A percentile compares a stretch with the other conserved stretches of the same genome.
phyloP scores from a whole-genome alignment of 805 yeast species.

The Ogataea dorogensis region DNA sequence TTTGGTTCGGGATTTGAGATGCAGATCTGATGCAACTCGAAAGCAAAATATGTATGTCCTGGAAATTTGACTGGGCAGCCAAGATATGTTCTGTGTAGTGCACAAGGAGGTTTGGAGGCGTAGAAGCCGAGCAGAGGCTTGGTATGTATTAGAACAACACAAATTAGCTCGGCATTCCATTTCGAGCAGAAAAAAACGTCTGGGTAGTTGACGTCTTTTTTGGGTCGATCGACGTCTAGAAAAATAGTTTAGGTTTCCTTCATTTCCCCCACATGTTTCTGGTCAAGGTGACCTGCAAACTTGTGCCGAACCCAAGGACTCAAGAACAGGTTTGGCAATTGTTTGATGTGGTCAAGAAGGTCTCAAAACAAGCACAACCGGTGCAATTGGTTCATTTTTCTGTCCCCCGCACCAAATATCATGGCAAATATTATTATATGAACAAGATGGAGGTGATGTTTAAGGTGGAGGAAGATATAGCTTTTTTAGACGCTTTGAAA shows the following conservation, averaged over 20 bases:
- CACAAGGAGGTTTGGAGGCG: background rate
- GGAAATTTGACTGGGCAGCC: too few species aligned
- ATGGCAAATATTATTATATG: slow-evolving; percentile 11
- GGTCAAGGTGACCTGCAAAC: slow-evolving; percentile 6
- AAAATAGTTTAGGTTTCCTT: background rate
- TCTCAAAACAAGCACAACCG: slow-evolving; percentile 2
- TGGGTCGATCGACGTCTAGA: slow-evolving; percentile 6
- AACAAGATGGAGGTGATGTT: slow-evolving; percentile 3
- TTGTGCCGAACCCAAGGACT: slow-evolving; percentile 19
- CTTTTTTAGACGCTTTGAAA: background rate
- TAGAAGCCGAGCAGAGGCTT: too few species aligned
- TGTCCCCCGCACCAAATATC: slow-evolving; percentile 14
- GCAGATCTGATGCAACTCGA: too few species aligned
- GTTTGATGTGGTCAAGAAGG: slow-evolving; percentile 9
- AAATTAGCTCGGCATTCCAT: slow-evolving; percentile 1
- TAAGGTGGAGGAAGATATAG: slow-evolving; percentile 1
- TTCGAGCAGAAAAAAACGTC: background rate
- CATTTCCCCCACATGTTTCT: slow-evolving; percentile 2
- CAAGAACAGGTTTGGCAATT: slow-evolving; percentile 26
- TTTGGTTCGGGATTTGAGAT: slow-evolving; percentile 3
- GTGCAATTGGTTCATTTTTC: slow-evolving; percentile 1
- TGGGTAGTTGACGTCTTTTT: too few species aligned
- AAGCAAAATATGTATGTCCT: too few species aligned
- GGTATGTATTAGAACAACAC: too few species aligned
- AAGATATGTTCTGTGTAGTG: too few species aligned